A percentile compares a stretch with the other conserved stretches of the same genome.
These are phyloP conservation scores for Lichtheimia corymbifera DNA, from an alignment of 371 early-diverging fungal genomes.

Conservation along the genomic window DNA sequence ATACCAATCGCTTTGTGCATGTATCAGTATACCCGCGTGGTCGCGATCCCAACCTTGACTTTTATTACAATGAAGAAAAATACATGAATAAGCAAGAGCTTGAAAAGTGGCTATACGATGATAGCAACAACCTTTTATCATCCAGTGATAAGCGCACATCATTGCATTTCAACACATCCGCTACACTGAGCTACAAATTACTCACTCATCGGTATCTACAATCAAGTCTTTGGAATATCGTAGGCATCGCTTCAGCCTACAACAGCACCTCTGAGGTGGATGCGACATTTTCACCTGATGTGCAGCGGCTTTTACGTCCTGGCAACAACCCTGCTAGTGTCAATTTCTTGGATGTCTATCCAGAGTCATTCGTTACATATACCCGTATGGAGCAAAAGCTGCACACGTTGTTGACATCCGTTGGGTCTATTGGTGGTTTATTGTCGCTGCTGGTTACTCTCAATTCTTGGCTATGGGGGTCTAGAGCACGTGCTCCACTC, in stretches of 20 bases:
- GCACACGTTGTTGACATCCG: slow-evolving; percentile 18
- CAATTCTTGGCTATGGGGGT: slow-evolving; percentile 33
- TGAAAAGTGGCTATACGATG: slow-evolving; percentile 19
- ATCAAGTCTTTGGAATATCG: slow-evolving; percentile 22
- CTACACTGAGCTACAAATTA: slow-evolving; percentile 20
- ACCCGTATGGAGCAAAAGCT: slow-evolving; percentile 22
- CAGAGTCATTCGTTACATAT: background rate
- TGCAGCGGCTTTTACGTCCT: background rate
- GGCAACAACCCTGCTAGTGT: background rate
- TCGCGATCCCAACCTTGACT: slow-evolving; percentile 23
- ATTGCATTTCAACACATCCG: slow-evolving; percentile 3
- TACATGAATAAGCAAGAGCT: slow-evolving; percentile 9
- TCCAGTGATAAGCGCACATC: background rate
- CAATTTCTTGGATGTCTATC: slow-evolving; percentile 12
- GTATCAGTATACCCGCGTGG: slow-evolving; percentile 20
- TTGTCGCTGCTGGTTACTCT: slow-evolving; percentile 32
- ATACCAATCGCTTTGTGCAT: slow-evolving; percentile 16
- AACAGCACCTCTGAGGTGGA: slow-evolving; percentile 18
- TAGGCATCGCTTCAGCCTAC: slow-evolving; percentile 20
- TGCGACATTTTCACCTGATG: slow-evolving; percentile 15
- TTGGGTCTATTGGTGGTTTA: slow-evolving; percentile 35
- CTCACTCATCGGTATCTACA: slow-evolving; percentile 18
- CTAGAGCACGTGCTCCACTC: slow-evolving; percentile 36
- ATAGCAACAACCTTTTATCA: slow-evolving; percentile 21
- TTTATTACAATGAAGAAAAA: slow-evolving; percentile 16